phyloP scores from a whole-genome alignment of 345 rosid species.

The Streptanthus diversifolius region DNA sequence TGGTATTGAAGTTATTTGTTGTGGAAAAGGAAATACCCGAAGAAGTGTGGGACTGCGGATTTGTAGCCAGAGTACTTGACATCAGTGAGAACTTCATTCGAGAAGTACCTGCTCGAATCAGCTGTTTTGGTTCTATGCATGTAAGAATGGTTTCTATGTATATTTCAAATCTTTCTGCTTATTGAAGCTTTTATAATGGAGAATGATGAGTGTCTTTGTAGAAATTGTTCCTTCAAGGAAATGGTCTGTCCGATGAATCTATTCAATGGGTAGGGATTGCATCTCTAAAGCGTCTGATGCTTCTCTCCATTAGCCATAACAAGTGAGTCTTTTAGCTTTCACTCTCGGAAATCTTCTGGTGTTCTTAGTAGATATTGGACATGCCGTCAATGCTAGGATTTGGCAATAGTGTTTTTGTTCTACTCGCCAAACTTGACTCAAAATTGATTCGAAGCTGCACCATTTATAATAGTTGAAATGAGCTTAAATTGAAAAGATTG shows the following conservation, averaged over 20 bases:
- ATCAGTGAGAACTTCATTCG: conserved; percentile 59
- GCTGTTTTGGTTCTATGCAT: conserved; percentile 48
- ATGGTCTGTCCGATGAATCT: conserved; percentile 57
- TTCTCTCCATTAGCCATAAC: conserved; percentile 65
- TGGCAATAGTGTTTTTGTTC: not conserved
- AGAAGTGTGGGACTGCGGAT: conserved; percentile 70
- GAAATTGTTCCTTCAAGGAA: conserved; percentile 65
- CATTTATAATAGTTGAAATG: too few species aligned
- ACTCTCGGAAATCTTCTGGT: not conserved
- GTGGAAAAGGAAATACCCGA: conserved; percentile 57
- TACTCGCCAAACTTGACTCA: not conserved
- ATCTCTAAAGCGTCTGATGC: conserved; percentile 51
- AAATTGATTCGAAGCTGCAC: not conserved
- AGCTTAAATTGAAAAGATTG: not conserved
- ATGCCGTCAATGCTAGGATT: not conserved
- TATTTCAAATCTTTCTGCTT: not conserved
- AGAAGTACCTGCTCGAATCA: conserved; percentile 49
- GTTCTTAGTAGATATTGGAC: not conserved
- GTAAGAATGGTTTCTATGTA: conserved; percentile 8
- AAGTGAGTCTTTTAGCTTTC: conserved; percentile 40
- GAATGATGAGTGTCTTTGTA: conserved; percentile 33
- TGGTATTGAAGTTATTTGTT: conserved; percentile 15
- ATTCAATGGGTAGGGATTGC: conserved; percentile 69
- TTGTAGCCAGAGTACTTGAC: conserved; percentile 58
- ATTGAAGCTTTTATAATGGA: not conserved